These are phyloP conservation scores for Lecanoromycetidae sp. DNA, from an alignment of 2,329 filamentous ascomycete species.

Conservation along the genomic window DNA sequence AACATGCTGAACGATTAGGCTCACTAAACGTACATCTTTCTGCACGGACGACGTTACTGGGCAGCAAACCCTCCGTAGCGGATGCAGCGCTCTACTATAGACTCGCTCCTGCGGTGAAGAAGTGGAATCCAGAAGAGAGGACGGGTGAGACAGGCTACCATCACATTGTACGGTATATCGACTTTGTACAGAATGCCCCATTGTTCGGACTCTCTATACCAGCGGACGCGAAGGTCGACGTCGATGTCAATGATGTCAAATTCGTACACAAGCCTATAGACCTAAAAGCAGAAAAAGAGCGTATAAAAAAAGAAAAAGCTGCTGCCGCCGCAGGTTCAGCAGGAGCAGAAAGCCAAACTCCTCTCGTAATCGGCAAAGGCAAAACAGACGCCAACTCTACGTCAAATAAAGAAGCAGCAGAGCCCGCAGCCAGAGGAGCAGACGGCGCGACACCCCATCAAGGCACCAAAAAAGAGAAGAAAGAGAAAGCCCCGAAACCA, in stretches of 20 bases:
- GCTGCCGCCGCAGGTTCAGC: slow-evolving; percentile 32
- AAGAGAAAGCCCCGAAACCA: slow-evolving; percentile 71
- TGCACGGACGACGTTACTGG: slow-evolving; percentile 77
- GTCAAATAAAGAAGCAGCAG: slow-evolving; percentile 40
- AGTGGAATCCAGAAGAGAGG: slow-evolving; percentile 73
- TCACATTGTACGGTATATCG: slow-evolving; percentile 79
- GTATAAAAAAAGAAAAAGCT: slow-evolving; percentile 90
- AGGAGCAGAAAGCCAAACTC: slow-evolving; percentile 20
- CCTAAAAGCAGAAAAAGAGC: slow-evolving; percentile 90
- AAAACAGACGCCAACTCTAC: slow-evolving; percentile 45
- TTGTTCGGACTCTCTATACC: slow-evolving; percentile 56
- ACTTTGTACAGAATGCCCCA: slow-evolving; percentile 86
- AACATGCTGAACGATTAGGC: slow-evolving; percentile 54
- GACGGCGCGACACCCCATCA: slow-evolving; percentile 27
- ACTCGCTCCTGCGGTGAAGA: slow-evolving; percentile 61
- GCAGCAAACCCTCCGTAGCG: slow-evolving; percentile 76
- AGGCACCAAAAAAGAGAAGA: slow-evolving; percentile 75
- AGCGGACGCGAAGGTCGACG: slow-evolving; percentile 60
- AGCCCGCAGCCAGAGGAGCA: slow-evolving; percentile 31
- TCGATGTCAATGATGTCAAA: slow-evolving; percentile 68
- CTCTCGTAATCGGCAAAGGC: slow-evolving; percentile 30
- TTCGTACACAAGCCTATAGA: slow-evolving; percentile 84
- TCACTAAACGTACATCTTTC: slow-evolving; percentile 78
- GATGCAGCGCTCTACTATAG: slow-evolving; percentile 74
- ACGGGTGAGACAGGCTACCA: slow-evolving; percentile 83